Evolutionary conservation across 441 rosid species (phyloP), one percentile per base, ranked within the genome.

Genomic region (Jatropha multifida): DNA sequence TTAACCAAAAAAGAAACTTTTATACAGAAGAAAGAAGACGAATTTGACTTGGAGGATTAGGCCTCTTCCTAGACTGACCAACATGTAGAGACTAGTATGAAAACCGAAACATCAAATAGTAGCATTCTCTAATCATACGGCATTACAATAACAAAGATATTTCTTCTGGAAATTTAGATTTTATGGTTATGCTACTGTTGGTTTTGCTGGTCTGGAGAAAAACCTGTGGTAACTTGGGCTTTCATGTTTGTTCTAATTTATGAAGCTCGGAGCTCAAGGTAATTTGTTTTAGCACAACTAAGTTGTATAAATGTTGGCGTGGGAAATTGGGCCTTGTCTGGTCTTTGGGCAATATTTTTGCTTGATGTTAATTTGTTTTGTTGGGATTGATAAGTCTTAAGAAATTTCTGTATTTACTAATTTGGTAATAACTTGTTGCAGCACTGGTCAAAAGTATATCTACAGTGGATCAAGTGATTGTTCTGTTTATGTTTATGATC

Each of bases 391-490:
- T 41, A 11, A 42, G 65, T 26, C 14, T 27, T 18, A 54, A 54
- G 20, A 60, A 61, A n/a, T 26, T 49, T 56, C 17, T 15, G 37
- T 68, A 18, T 27, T 56, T 46, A 56, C 70, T 81, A 32, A 78
- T 69, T 63, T 73, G 76, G 37, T 67, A 18, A 32, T 32, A 32
- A 32, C 32, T 78, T 51, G 68, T 76, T 68, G 86, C 94, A 91
- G 98, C 82, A 94, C 98, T 60, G 99, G 98, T 17, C 98, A 93
- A 76, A 90, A 86, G 88, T 93, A 91, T 76, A 90, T 91, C 71
- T 94, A 91, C 88, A 93, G 97, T 4, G 98, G 99, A 62, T 94
- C 98, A 42, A 88, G 88, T 38, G 98, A 94, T 82, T 85, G 88
- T 69, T 81, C 86, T 14, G 90, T 91, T 78, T 91, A 94, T 75